Base-by-base conservation (phyloP, 352 stramenopile species). In the Nothophytophthora sp. region DNA sequence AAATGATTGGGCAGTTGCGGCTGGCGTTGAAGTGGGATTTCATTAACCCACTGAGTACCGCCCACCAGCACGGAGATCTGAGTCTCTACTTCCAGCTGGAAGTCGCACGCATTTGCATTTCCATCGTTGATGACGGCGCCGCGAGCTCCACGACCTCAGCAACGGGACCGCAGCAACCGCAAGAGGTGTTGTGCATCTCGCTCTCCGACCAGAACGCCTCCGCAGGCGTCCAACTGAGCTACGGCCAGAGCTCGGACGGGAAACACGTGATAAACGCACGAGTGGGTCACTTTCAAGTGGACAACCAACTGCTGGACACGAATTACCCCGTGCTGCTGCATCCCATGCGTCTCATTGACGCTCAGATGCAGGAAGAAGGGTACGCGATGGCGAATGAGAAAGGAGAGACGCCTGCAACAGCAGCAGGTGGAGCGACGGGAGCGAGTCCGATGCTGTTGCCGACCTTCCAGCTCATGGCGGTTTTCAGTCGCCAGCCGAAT, bases 251-350 rank as follows among this genome's bases (percentile, higher is more conserved):
- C 4, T 80, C 77, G 1, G 81, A 86, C 37, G 76, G 72, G 18
- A 79, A 85, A 19, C 79, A 95, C 38, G 80, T 95, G 18, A 50
- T 92, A 16, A 95, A 95, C 43, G 75, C 80, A 12, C 68, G 81
- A 1, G 55, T 95, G 7, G 81, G 80, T 1, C 85, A 95, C 54
- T 72, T 93, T 42, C 85, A 95, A 55, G 68, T 95, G 22, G 85
- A 95, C 60, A 95, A 93, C 37, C 85, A 95, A 50, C 60, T 95
- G 19, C 47, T 93, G 0, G 85, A 93, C 27, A 93, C 85, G 10
- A 91, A 92, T 37, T 95, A 93, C 30, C 82, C 82, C 0, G 85
- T 95, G 11, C 61, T 92, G 55, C 47, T 95, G 2, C 73, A 67
- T 35, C 85, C 85, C 2, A 83, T 95, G 35, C 73, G 80, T 22